phyloP scores from a whole-genome alignment of 768 basidiomycete genomes.

The Kondoa subrosea region DNA sequence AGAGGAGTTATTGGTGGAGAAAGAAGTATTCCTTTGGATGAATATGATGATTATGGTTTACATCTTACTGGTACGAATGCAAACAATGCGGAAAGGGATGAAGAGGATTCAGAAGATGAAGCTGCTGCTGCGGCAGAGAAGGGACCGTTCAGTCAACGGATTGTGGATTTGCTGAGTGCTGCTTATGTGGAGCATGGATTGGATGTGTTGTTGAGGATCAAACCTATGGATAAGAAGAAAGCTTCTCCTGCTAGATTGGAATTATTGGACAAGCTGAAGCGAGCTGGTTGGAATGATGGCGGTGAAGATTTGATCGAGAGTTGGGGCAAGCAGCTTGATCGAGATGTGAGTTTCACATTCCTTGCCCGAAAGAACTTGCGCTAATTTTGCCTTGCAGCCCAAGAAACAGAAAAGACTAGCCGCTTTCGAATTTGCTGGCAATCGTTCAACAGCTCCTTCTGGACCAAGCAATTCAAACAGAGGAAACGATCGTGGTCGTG shows the following conservation, averaged over 20 bases:
- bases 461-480: background rate
- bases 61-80: background rate
- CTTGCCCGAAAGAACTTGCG: background rate
- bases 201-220: background rate
- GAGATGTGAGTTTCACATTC: background rate
- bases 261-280: background rate
- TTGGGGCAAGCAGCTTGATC: background rate
- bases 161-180: background rate
- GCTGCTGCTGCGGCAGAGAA: background rate
- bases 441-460: background rate
- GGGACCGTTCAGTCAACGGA: background rate
- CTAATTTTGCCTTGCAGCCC: background rate
- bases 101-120: background rate
- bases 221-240: background rate
- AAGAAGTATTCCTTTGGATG: background rate
- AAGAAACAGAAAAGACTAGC: background rate
- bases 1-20: background rate
- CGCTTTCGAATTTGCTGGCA: conserved; percentile 1
- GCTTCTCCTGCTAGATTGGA: background rate
- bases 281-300: background rate
- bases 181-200: conserved; percentile 9
- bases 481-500: background rate
- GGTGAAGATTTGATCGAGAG: background rate
- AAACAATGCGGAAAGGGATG: background rate
- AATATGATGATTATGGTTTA: background rate